Evolutionary conservation across 2,329 filamentous ascomycete species (phyloP).

Genomic region (Moelleriella libera): DNA sequence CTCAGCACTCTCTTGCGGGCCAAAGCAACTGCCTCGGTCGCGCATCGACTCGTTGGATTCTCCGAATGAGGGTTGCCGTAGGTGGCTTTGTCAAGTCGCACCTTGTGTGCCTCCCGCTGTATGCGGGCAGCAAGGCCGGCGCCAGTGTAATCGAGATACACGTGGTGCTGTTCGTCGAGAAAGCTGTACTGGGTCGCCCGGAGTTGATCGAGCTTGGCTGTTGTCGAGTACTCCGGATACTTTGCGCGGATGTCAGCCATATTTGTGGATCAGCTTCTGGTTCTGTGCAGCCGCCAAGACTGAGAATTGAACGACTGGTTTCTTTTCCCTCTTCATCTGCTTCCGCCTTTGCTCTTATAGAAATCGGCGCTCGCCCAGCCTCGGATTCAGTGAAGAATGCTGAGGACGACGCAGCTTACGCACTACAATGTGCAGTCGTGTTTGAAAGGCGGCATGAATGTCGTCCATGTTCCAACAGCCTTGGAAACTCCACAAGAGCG

Average conservation of each 20-base stretch:
- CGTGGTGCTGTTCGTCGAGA: constrained; percentile 13
- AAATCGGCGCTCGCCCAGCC: too few relatives aligned
- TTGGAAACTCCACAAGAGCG: background rate
- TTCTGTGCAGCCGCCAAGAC: background rate
- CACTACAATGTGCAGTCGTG: too few relatives aligned
- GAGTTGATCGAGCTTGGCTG: background rate
- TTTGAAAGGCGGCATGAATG: background rate
- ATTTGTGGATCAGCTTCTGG: background rate
- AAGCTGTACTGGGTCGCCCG: background rate
- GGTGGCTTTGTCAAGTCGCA: constrained; percentile 13
- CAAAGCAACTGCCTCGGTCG: constrained; percentile 17
- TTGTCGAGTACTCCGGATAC: background rate
- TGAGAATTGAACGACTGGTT: too few relatives aligned
- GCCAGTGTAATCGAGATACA: constrained; percentile 28
- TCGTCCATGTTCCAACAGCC: background rate
- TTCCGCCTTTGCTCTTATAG: too few relatives aligned
- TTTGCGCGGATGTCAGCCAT: background rate
- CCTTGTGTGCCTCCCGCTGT: constrained; percentile 17
- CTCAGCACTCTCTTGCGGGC: constrained; percentile 16
- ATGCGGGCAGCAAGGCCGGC: constrained; percentile 18
- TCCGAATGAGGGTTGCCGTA: constrained; percentile 26
- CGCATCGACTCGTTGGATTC: constrained; percentile 20
- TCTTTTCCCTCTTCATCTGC: too few relatives aligned
- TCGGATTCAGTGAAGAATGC: too few relatives aligned
- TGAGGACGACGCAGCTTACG: too few relatives aligned